Base-by-base conservation (phyloP, 352 stramenopile species). In the Elongisporangium prolatum region DNA sequence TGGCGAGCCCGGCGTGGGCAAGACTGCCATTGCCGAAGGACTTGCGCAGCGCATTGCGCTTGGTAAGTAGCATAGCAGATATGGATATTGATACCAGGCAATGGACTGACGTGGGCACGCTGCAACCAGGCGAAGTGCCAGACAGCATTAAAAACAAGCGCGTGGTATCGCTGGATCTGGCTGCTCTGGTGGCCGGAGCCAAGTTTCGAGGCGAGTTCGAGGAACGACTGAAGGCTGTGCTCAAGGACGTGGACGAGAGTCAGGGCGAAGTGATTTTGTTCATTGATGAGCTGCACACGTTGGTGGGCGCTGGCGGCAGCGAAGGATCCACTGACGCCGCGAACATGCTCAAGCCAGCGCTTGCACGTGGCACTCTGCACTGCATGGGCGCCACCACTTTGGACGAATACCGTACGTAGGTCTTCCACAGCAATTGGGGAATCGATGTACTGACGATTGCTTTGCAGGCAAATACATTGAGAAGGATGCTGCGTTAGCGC, bases 181-280 rank as follows among this genome's bases (percentile, higher is more conserved):
- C 93, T 10, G 91, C 95, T 18, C 76, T 99, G 8, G 93, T 99
- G 17, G 97, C 97, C 18, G 97, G 96, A 49, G 94, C 97, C 17
- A 98, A 97, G 57, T 98, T 98, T 69, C 78, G 90, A 21, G 95
- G 96, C 50, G 95, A 98, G 69, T 99, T 99, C 65, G 97, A 99
- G 81, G 96, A 99, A 74, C 78, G 96, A 28, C 73, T 99, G 3
- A 98, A 99, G 71, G 86, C 87, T 17, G 93, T 99, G 37, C 67
- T 98, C 14, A 96, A 98, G 67, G 92, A 98, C 61, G 95, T 98
- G 25, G 90, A 97, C 49, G 86, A 97, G 40, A 96, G 82, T 66
- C 82, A 97, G n/a, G 96, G 96, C 18, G 81, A 98, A 48, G 88
- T 98, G 16, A 94, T 98, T 61, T 60, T 98, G 17, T 99, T 99